Percentiles rank a stretch among this genome's conserved stretches.
Evolutionary conservation across 225 moss, liverwort and hornwort species (phyloP).

Genomic region (Physcomitrellopsis africana): DNA sequence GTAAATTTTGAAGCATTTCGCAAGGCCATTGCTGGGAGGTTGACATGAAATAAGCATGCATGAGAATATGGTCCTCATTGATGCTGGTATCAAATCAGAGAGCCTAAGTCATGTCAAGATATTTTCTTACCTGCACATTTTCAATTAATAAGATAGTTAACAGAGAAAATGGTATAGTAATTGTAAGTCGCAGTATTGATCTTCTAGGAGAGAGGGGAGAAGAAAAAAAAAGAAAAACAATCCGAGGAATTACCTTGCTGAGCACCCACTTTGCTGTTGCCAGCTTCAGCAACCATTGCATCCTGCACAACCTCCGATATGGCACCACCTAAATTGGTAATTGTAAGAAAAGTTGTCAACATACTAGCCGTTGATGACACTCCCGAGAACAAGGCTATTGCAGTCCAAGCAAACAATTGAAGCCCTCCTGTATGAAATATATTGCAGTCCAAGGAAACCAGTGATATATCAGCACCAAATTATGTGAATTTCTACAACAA

Average conservation of each 20-base stretch:
- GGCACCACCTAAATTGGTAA: slow-evolving; percentile 76
- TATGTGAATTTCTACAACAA: slow-evolving; percentile 1
- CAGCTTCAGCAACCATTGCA: slow-evolving; percentile 77
- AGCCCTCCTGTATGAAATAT: slow-evolving; percentile 49
- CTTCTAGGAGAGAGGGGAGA: not conserved
- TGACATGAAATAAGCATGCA: not conserved
- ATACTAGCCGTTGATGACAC: slow-evolving; percentile 60
- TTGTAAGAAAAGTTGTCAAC: slow-evolving; percentile 68
- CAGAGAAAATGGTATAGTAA: too few relatives aligned
- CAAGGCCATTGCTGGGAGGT: not conserved
- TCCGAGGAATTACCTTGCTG: slow-evolving; percentile 36
- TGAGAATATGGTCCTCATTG: not conserved
- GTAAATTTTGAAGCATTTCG: too few relatives aligned
- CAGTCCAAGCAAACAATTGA: slow-evolving; percentile 72
- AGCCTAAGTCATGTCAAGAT: not conserved
- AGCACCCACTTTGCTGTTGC: slow-evolving; percentile 65
- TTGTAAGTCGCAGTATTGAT: too few relatives aligned
- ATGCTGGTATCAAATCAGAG: not conserved
- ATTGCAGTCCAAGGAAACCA: not conserved
- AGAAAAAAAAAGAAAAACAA: not conserved
- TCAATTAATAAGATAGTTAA: too few relatives aligned
- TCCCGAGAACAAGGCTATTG: slow-evolving; percentile 48
- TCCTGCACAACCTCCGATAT: slow-evolving; percentile 85
- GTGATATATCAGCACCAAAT: slow-evolving; percentile 4
- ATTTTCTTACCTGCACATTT: too few relatives aligned